Conservation (phyloP, 768 basidiomycete genomes). For the Tephrocybe rancida region DNA sequence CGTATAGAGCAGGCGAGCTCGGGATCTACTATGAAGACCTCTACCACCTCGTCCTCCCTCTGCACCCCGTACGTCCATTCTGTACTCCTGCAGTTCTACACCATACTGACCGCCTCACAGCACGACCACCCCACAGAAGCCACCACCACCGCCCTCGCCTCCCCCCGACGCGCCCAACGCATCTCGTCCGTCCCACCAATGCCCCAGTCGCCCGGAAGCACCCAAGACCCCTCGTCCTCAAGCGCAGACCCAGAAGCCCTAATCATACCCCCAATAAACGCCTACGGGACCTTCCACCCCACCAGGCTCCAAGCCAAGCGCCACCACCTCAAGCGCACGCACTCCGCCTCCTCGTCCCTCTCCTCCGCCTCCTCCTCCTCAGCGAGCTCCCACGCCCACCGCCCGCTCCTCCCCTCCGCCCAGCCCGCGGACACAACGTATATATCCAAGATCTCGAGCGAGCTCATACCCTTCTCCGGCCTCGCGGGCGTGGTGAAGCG, state of each 20-base stretch:
- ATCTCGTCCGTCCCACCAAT: constrained; percentile 25
- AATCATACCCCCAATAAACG: constrained; percentile 47
- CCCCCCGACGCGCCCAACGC: constrained; percentile 28
- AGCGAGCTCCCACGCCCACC: constrained; percentile 28
- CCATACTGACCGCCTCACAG: constrained; percentile 18
- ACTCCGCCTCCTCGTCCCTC: constrained; percentile 17
- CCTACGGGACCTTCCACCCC: constrained; percentile 50
- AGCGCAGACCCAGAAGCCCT: no score
- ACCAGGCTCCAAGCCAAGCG: constrained; percentile 10
- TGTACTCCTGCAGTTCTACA: not conserved
- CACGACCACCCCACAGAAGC: constrained; percentile 28
- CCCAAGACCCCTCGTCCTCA: no score
- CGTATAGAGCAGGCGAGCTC: constrained; percentile 43
- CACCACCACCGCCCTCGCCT: constrained; percentile 23
- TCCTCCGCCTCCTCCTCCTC: constrained; percentile 21
- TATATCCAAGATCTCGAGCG: constrained; percentile 32
- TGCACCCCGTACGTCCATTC: constrained; percentile 47
- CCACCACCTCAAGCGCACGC: constrained; percentile 15
- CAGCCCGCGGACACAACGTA: constrained; percentile 23
- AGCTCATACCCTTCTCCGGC: constrained; percentile 43
- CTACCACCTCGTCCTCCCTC: constrained; percentile 55
- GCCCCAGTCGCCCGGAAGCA: constrained; percentile 2
- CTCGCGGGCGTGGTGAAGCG: constrained; percentile 25
- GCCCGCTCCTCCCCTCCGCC: constrained; percentile 42
- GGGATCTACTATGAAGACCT: constrained; percentile 67